Evolutionary conservation across 805 yeast genomes (phyloP).

Genomic region (Torulaspora indica): DNA sequence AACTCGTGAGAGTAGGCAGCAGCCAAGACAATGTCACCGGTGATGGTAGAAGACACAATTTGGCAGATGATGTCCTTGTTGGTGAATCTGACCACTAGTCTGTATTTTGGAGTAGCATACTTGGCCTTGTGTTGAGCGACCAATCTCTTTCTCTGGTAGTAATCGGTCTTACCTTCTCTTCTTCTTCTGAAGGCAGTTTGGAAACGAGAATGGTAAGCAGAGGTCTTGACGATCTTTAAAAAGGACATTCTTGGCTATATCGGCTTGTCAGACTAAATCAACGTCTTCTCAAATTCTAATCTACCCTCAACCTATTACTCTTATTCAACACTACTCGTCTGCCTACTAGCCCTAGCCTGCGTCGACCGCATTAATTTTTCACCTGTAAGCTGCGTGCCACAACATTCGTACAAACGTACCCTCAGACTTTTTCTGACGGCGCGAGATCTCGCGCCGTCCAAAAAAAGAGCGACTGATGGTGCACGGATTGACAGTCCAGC

Average conservation of each 20-base stretch:
- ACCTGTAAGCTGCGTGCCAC: not conserved
- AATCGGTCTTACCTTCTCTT: constrained; percentile 99
- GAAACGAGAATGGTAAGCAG: constrained; percentile 98
- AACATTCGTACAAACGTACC: not conserved
- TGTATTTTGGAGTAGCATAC: constrained; percentile 99
- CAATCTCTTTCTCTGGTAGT: constrained; percentile 99
- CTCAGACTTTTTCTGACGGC: not conserved
- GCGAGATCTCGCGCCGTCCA: constrained; percentile 3
- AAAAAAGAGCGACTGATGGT: constrained; percentile 1
- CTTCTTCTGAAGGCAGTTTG: constrained; percentile 99
- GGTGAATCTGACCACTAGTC: constrained; percentile 99
- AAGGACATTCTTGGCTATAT: constrained; percentile 10
- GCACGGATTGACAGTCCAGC: not conserved
- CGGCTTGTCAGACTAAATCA: not conserved
- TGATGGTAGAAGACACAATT: constrained; percentile 91
- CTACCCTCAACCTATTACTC: too few relatives aligned
- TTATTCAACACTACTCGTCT: not conserved
- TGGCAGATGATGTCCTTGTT: constrained; percentile 99
- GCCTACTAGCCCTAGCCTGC: not conserved
- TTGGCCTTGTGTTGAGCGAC: constrained; percentile 99
- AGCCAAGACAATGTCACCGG: constrained; percentile 92
- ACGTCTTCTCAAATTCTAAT: too few relatives aligned
- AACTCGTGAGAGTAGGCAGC: constrained; percentile 99
- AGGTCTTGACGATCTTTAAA: constrained; percentile 50
- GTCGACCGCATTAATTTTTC: not conserved